A percentile compares a stretch with the other conserved stretches of the same genome.
Conservation (phyloP, 768 basidiomycete species). For the Pholiota microspora region DNA sequence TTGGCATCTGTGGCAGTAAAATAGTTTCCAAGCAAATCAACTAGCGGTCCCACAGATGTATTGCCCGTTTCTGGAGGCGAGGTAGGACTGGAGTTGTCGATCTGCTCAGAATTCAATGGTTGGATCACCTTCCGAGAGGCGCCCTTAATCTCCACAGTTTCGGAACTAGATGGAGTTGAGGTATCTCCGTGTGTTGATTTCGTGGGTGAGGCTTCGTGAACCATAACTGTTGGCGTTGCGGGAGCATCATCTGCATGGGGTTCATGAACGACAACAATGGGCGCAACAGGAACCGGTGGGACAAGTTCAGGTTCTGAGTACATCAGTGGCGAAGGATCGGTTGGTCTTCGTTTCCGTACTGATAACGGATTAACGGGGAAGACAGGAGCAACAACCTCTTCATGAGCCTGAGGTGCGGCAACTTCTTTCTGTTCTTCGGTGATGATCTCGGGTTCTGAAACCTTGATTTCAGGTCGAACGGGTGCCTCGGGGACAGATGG, state of each 20-base stretch:
- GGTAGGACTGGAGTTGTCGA: not conserved
- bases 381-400: not conserved
- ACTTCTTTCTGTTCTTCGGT: not conserved
- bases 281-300: not conserved
- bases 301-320: not conserved
- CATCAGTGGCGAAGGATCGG: not conserved
- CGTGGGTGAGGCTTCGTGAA: not conserved
- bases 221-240: not conserved
- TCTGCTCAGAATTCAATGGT: not conserved
- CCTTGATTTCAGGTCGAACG: not conserved
- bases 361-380: conserved; percentile 12
- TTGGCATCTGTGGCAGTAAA: conserved; percentile 3
- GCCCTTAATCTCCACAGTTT: not conserved
- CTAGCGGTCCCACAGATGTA: conserved; percentile 9
- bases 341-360: conserved; percentile 10
- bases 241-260: no score
- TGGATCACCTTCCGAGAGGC: not conserved
- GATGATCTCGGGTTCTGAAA: not conserved
- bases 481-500: not conserved
- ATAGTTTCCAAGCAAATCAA: conserved; percentile 17
- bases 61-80: not conserved
- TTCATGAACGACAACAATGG: conserved; percentile 3
- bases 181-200: not conserved
- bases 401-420: not conserved
- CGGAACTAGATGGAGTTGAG: not conserved